Percentiles rank a stretch among this genome's conserved stretches.
Conservation (phyloP, 495 filamentous ascomycete species). For the Parachaetomium inaequale region DNA sequence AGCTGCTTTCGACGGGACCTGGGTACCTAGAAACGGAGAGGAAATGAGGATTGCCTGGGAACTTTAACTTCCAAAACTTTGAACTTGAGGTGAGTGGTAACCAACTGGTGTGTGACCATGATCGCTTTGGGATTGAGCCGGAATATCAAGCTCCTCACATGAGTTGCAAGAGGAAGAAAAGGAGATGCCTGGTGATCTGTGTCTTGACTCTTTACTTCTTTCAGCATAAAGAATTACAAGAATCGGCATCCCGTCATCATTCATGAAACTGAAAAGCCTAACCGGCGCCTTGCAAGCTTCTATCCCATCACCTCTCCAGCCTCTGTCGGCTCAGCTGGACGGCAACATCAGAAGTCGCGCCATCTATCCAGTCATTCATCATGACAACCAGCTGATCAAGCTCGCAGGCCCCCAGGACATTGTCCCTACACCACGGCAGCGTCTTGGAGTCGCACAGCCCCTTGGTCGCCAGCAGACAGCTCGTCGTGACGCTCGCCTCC, state of each 20-base stretch:
- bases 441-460: constrained; percentile 50
- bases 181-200: no score
- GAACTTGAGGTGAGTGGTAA: no score
- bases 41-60: no score
- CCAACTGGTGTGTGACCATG: no score
- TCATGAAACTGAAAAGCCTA: not conserved
- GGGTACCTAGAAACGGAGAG: not conserved
- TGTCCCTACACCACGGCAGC: constrained; percentile 46
- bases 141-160: no score
- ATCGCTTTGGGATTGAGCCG: no score
- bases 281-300: no score
- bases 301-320: constrained; percentile 27
- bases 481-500: constrained; percentile 41
- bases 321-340: constrained; percentile 44
- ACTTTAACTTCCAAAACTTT: no score
- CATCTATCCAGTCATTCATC: constrained; percentile 57
- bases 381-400: constrained; percentile 43
- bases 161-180: no score
- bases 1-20: not conserved
- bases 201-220: no score
- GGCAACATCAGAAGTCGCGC: constrained; percentile 49
- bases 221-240: not conserved
- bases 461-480: constrained; percentile 49
- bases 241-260: not conserved
- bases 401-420: constrained; percentile 36